phyloP scores from a whole-genome alignment of 2,329 filamentous ascomycete genomes.

The Didymella arachidicola region DNA sequence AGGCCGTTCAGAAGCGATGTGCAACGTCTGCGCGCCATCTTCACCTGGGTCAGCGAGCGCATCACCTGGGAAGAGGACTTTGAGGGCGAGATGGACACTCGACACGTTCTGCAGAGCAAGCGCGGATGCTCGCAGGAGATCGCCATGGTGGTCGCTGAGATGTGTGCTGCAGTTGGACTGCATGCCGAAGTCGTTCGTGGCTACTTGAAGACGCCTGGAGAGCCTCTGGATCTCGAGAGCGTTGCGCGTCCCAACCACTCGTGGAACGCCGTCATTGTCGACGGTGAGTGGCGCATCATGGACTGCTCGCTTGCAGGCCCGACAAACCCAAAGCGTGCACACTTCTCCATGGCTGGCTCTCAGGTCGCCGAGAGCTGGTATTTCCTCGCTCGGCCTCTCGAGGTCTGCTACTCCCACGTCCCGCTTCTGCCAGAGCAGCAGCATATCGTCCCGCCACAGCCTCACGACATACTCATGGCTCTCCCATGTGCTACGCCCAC shows the following conservation, averaged over 20 bases:
- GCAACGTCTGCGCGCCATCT: conserved; percentile 90
- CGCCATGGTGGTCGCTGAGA: conserved; percentile 85
- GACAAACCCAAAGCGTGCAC: conserved; percentile 79
- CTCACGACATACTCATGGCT: conserved; percentile 84
- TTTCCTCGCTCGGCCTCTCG: conserved; percentile 87
- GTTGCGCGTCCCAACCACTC: conserved; percentile 92
- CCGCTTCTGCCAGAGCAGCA: conserved; percentile 88
- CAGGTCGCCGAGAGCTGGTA: conserved; percentile 85
- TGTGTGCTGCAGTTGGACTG: conserved; percentile 90
- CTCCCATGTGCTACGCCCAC: conserved; percentile 85
- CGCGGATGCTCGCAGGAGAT: conserved; percentile 90
- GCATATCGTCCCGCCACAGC: conserved; percentile 87
- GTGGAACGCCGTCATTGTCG: conserved; percentile 95
- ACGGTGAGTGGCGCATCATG: conserved; percentile 95
- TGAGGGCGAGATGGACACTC: conserved; percentile 82
- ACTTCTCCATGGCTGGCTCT: conserved; percentile 76
- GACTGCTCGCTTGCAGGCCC: conserved; percentile 92
- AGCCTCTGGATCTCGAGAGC: conserved; percentile 74
- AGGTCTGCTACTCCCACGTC: conserved; percentile 95
- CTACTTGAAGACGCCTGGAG: conserved; percentile 89
- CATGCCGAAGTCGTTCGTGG: conserved; percentile 87
- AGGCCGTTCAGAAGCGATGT: conserved; percentile 94
- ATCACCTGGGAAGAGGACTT: conserved; percentile 96
- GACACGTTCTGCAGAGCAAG: conserved; percentile 82
- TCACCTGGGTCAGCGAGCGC: conserved; percentile 96